Evolutionary conservation across 176 grass and related monocot genomes (phyloP).

Genomic region (Phoenix dactylifera): DNA sequence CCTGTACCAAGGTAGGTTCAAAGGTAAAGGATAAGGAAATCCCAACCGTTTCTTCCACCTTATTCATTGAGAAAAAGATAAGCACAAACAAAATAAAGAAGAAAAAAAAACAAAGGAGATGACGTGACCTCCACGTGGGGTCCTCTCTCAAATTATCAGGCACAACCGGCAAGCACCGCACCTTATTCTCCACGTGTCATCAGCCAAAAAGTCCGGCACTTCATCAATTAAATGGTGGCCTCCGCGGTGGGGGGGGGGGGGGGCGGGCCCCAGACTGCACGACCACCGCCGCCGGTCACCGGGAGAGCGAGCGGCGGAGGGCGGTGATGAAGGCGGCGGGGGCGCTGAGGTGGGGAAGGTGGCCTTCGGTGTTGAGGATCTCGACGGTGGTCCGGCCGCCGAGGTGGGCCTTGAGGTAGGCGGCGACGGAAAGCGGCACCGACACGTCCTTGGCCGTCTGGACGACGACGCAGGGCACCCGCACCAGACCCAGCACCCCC

Average conservation of each 20-base stretch:
- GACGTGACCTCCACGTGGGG: slow-evolving; percentile 21
- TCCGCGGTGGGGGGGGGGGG: background rate
- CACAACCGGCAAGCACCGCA: background rate
- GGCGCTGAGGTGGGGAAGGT: slow-evolving; percentile 91
- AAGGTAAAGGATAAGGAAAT: no score
- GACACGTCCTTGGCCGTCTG: slow-evolving; percentile 90
- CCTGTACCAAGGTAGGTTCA: no score
- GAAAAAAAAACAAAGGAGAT: background rate
- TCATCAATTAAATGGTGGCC: background rate
- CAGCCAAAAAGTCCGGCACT: background rate
- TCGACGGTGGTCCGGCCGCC: slow-evolving; percentile 73
- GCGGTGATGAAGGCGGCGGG: slow-evolving; percentile 65
- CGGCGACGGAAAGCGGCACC: slow-evolving; percentile 66
- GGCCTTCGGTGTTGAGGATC: slow-evolving; percentile 65
- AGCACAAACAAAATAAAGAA: no score
- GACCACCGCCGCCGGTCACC: slow-evolving; percentile 7
- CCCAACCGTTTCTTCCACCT: no score
- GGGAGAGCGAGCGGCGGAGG: slow-evolving; percentile 59
- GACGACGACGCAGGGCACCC: slow-evolving; percentile 61
- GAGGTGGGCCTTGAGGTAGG: slow-evolving; percentile 61
- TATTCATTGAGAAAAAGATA: no score
- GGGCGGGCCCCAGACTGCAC: no score
- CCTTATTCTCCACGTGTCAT: slow-evolving; percentile 33
- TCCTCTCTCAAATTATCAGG: background rate
- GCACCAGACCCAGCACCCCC: slow-evolving; percentile 53